Conservation (phyloP, 805 yeast species). For the Yarrowia sp. region DNA sequence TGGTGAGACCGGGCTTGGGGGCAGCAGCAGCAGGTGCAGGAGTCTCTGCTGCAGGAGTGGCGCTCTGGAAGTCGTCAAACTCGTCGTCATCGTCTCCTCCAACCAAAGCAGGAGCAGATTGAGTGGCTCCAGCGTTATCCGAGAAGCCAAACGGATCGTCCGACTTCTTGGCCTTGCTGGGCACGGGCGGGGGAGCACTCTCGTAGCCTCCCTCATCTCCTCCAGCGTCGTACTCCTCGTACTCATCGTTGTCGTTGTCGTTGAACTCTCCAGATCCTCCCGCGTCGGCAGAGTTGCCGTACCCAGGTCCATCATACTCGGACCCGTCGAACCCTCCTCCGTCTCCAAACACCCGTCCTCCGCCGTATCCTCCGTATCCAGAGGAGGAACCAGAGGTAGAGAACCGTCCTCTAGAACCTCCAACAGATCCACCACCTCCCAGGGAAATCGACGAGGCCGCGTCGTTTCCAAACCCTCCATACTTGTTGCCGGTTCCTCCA, state of each 20-base stretch:
- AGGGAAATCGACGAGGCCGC: constrained; percentile 32
- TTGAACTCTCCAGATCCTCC: constrained; percentile 21
- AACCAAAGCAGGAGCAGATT: not conserved
- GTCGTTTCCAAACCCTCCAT: constrained; percentile 42
- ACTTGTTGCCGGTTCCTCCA: constrained; percentile 39
- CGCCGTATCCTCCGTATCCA: constrained; percentile 37
- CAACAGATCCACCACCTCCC: constrained; percentile 15
- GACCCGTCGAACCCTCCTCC: constrained; percentile 44
- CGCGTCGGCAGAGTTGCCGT: constrained; percentile 28
- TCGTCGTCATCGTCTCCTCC: constrained; percentile 53
- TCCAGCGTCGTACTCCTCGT: constrained; percentile 41
- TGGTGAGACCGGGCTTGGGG: constrained; percentile 22
- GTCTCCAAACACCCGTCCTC: constrained; percentile 43
- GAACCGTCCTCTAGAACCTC: constrained; percentile 22
- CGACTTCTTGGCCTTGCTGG: constrained; percentile 21
- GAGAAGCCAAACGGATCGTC: constrained; percentile 31
- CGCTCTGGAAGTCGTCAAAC: constrained; percentile 62
- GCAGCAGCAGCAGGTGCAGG: constrained; percentile 6
- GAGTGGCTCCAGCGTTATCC: no score
- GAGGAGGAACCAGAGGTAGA: constrained; percentile 26
- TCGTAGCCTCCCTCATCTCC: not conserved
- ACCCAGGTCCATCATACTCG: constrained; percentile 38
- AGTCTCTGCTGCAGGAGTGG: constrained; percentile 45
- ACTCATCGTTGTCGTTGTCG: constrained; percentile 38
- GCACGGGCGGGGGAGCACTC: constrained; percentile 23